Percentiles rank a stretch among this genome's conserved stretches.
These are phyloP conservation scores for Aspergillus bombycis DNA, from an alignment of 2,329 filamentous ascomycete genomes.

Conservation along the genomic window DNA sequence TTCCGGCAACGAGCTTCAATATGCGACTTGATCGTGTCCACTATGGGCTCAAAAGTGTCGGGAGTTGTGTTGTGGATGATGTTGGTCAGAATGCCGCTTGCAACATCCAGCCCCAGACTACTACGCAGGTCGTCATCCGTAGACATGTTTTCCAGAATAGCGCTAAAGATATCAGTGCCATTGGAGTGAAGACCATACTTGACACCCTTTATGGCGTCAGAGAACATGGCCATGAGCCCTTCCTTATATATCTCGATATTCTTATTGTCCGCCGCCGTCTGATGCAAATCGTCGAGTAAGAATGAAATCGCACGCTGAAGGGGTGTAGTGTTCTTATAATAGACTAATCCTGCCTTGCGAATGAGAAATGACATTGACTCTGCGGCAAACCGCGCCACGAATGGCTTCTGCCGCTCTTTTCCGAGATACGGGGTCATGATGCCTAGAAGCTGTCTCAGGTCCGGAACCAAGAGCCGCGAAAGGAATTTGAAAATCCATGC, in stretches of 20 bases:
- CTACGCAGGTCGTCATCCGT: conserved; percentile 33
- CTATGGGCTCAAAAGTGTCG: conserved; percentile 72
- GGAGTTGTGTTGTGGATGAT: conserved; percentile 78
- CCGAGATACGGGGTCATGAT: conserved; percentile 84
- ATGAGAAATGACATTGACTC: conserved; percentile 94
- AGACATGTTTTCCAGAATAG: conserved; percentile 48
- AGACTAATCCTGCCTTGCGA: conserved; percentile 79
- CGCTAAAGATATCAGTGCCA: conserved; percentile 56
- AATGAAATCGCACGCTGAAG: conserved; percentile 72
- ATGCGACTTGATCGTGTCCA: conserved; percentile 63
- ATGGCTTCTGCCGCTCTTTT: conserved; percentile 76
- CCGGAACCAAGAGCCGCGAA: conserved; percentile 80
- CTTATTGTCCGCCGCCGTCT: conserved; percentile 35
- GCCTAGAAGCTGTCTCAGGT: conserved; percentile 81
- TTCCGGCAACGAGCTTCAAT: conserved; percentile 39
- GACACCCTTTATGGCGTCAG: conserved; percentile 73
- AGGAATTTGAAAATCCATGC: conserved; percentile 98
- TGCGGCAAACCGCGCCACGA: conserved; percentile 89
- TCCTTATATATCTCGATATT: conserved; percentile 69
- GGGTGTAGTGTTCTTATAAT: conserved; percentile 71
- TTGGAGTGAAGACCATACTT: conserved; percentile 62
- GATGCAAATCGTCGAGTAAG: conserved; percentile 68
- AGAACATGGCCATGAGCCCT: conserved; percentile 88
- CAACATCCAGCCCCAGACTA: conserved; percentile 59
- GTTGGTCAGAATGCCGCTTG: conserved; percentile 77